Percentiles rank a stretch among this genome's conserved stretches.
Evolutionary conservation across 495 filamentous ascomycete species (phyloP).

Genomic region (Talaromyces borbonicus): DNA sequence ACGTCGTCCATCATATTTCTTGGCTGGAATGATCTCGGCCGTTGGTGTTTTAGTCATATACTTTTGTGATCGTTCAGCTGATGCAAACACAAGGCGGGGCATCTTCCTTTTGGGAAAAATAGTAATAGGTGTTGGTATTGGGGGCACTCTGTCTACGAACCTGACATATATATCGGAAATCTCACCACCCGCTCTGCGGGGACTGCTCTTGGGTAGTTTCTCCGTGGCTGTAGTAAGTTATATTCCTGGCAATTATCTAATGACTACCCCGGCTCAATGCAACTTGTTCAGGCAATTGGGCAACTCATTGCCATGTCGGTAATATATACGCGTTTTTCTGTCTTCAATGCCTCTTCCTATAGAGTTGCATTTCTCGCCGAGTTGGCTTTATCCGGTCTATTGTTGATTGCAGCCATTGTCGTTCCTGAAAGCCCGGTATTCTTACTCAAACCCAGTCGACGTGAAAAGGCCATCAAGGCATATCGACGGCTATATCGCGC

Average conservation of each 20-base stretch:
- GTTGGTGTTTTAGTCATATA: conserved; percentile 16
- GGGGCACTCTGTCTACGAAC: conserved; percentile 13
- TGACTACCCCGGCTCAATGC: neutral
- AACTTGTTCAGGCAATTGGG: neutral
- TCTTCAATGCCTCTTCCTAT: neutral
- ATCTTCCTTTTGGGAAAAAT: conserved; percentile 21
- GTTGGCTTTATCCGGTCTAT: conserved; percentile 1
- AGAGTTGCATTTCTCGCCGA: neutral
- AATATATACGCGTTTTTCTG: neutral
- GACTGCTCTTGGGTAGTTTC: conserved; percentile 14
- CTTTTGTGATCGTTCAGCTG: conserved; percentile 9
- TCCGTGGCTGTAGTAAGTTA: conserved; percentile 14
- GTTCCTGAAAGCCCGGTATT: conserved; percentile 1
- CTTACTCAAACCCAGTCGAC: too few species aligned
- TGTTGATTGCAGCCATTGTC: neutral
- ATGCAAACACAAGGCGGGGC: neutral
- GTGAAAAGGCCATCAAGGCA: neutral
- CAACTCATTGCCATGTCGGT: conserved; percentile 3
- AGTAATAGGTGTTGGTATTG: conserved; percentile 13
- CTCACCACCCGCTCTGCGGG: conserved; percentile 14
- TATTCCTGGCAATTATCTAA: neutral
- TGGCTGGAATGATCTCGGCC: conserved; percentile 12
- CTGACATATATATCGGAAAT: conserved; percentile 23
- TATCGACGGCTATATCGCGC: conserved; percentile 1
- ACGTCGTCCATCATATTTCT: conserved; percentile 11